Base-by-base conservation (phyloP, 768 basidiomycete genomes). In the Russula vinacea region DNA sequence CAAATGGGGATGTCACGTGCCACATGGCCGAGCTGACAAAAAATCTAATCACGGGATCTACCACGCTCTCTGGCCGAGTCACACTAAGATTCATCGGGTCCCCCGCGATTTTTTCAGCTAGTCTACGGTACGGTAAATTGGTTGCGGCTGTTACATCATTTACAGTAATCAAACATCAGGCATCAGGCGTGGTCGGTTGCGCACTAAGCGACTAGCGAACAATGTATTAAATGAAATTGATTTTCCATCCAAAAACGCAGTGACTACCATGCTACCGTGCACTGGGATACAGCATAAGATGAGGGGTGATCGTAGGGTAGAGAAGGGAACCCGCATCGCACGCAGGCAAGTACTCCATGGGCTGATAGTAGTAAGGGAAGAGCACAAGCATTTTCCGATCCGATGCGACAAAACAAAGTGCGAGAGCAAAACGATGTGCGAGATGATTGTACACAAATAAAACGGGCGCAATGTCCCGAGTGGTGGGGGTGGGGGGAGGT, bases 341-440 rank as follows among this genome's bases (percentile, higher is more conserved):
- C 24, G 39, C 40, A 32, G 59, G 22, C 10, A 26, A n/a, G 35
- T 44, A 45, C 45, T n/a, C 42, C 29, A 54, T 37, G 44, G 37
- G 17, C 22, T 6, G 52, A 40, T 37, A 24, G 11, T 54, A 8
- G 51, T 50, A 29, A 32, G 35, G 52, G 40, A 32, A 37, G 54
- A 51, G 47, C 47, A 59, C 63, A 61, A 45, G n/a, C 40, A 42
- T 50, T 56, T 56, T 61, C 55, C 60, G 19, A 65, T 57, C 55
- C 49, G 42, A 45, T 61, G 59, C 49, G 32, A 65, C 64, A 65
- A 60, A 55, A 64, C 64, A 65, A 65, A 60, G 49, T 65, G 64
- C 60, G 64, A 65, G 52, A 65, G 60, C 64, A 57, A 61, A 56
- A 61, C 59, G 54, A 65, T 51, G 47, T 60, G 55, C 26, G 44